Percentiles rank a stretch among this genome's conserved stretches.
Conservation (phyloP, 768 basidiomycete species). For the Termitomyces sp. region DNA sequence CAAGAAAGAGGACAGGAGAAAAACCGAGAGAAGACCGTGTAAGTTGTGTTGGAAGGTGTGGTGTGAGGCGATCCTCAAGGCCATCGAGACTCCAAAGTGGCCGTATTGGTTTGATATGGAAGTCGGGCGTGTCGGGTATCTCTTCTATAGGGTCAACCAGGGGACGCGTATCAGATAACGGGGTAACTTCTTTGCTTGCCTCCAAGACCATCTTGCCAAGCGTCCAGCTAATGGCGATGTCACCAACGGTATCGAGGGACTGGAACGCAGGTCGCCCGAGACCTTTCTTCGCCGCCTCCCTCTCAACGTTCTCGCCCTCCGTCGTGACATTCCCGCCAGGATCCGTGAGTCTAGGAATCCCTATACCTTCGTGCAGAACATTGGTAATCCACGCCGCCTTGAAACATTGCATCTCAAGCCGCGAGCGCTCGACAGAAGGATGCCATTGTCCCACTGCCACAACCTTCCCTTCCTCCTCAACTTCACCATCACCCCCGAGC, state of each 20-base stretch:
- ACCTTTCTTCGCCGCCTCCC: constrained; percentile 79
- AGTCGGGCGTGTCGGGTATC: constrained; percentile 45
- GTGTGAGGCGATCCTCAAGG: constrained; percentile 60
- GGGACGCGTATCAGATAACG: constrained; percentile 43
- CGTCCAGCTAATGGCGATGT: constrained; percentile 96
- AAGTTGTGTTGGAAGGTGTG: constrained; percentile 64
- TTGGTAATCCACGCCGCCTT: constrained; percentile 99
- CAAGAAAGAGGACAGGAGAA: constrained; percentile 59
- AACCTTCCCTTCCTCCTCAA: constrained; percentile 53
- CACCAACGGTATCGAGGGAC: constrained; percentile 86
- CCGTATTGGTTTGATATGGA: constrained; percentile 60
- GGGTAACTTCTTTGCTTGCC: constrained; percentile 82
- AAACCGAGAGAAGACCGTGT: constrained; percentile 67
- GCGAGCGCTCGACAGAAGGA: constrained; percentile 71
- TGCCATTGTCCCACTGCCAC: constrained; percentile 70
- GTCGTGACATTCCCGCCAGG: constrained; percentile 74
- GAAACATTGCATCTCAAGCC: constrained; percentile 98
- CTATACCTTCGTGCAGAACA: constrained; percentile 93
- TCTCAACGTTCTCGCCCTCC: constrained; percentile 63
- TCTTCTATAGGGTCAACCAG: constrained; percentile 74
- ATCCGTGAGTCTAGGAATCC: constrained; percentile 89
- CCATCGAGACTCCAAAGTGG: constrained; percentile 56
- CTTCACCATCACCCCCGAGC: constrained; percentile 64
- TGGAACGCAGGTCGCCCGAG: constrained; percentile 86
- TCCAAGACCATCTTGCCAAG: constrained; percentile 99